Percentiles rank a stretch among this genome's conserved stretches.
Conservation (phyloP, 352 stramenopile genomes). For the Phytophthora citrophthora region DNA sequence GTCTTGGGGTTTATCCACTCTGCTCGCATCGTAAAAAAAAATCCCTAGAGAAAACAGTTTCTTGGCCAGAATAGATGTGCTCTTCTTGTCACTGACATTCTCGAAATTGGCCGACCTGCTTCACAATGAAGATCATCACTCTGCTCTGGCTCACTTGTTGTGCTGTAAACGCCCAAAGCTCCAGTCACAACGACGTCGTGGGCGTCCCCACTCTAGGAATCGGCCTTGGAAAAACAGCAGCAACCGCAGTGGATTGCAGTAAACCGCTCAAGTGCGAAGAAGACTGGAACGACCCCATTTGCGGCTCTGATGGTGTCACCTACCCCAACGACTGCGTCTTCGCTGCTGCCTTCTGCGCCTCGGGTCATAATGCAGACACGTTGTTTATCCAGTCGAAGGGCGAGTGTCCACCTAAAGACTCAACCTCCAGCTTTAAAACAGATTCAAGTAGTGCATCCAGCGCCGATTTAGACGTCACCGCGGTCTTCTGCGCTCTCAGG, state of each 20-base stretch:
- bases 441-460: not conserved
- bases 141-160: constrained; percentile 1
- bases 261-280: constrained; percentile 17
- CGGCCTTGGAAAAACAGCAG: constrained; percentile 4
- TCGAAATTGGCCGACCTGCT: not conserved
- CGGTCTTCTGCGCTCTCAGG: constrained; percentile 37
- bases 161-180: constrained; percentile 8
- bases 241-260: constrained; percentile 21
- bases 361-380: not conserved
- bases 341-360: constrained; percentile 22
- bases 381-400: constrained; percentile 31
- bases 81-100: not conserved
- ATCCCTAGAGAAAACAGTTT: no score
- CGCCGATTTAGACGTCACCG: constrained; percentile 21
- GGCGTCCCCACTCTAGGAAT: constrained; percentile 2
- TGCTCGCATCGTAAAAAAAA: no score
- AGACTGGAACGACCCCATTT: constrained; percentile 33
- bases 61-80: no score
- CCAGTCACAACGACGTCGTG: not conserved
- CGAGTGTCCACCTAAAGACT: constrained; percentile 8
- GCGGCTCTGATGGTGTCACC: constrained; percentile 45
- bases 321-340: constrained; percentile 53
- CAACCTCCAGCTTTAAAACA: not conserved
- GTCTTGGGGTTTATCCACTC: no score
- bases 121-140: not conserved